phyloP scores from a whole-genome alignment of 2,329 filamentous ascomycete genomes.

The Monilinia vaccinii-corymbosi region DNA sequence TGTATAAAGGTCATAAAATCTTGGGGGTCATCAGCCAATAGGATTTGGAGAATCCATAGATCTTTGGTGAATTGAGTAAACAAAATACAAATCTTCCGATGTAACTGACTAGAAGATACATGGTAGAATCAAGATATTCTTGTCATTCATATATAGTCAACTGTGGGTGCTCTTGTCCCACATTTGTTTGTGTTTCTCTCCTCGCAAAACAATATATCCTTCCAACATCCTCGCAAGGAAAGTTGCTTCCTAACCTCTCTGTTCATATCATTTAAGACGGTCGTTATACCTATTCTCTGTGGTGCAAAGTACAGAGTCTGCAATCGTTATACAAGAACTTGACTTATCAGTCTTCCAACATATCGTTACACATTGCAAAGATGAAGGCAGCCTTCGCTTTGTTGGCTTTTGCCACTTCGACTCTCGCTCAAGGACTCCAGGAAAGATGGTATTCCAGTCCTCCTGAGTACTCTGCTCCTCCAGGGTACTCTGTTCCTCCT shows the following conservation, averaged over 20 bases:
- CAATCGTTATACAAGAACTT: constrained; percentile 2
- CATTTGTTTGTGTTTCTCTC: constrained; percentile 7
- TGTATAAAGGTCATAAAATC: not conserved
- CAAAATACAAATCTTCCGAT: not conserved
- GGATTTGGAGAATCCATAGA: not conserved
- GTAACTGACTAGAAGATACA: not conserved
- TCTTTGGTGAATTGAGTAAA: too few species aligned
- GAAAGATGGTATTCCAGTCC: constrained; percentile 7
- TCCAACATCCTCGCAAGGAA: constrained; percentile 1
- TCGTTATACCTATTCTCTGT: constrained; percentile 5
- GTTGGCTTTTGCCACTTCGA: constrained; percentile 9
- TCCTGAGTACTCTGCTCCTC: too few species aligned
- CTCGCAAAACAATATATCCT: not conserved
- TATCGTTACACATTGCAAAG: not conserved
- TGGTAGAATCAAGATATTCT: not conserved
- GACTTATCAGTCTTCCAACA: not conserved
- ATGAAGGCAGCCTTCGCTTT: constrained; percentile 7
- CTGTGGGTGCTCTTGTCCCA: constrained; percentile 2
- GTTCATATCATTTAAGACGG: constrained; percentile 2
- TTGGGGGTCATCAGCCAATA: not conserved
- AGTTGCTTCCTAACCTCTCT: not conserved
- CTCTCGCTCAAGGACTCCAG: constrained; percentile 6
- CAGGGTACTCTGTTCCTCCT: not conserved
- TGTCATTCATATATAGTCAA: not conserved
- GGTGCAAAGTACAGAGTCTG: constrained; percentile 1